Evolutionary conservation across 192 early-diverging fungal species (phyloP).

Genomic region (Entomortierella lignicola): DNA sequence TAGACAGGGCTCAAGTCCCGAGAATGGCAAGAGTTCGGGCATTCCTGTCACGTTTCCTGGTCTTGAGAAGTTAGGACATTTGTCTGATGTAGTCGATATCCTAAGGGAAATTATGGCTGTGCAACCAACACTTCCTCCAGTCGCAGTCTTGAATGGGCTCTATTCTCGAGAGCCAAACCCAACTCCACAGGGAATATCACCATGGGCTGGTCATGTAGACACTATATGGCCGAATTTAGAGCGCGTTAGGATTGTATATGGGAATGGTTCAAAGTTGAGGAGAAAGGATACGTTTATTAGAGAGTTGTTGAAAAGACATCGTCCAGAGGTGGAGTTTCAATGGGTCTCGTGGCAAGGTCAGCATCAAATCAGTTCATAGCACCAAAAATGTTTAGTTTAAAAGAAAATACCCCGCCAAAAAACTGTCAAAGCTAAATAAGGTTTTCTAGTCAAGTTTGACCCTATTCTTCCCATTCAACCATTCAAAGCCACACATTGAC

Average conservation of each 20-base stretch:
- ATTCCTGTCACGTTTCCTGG: neutral
- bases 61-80: neutral
- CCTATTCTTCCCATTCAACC: too few relatives aligned
- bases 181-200: neutral
- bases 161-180: neutral
- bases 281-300: neutral
- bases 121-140: neutral
- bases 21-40: neutral
- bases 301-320: conserved; percentile 13
- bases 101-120: conserved; percentile 3
- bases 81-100: conserved; percentile 22
- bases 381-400: too few relatives aligned
- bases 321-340: conserved; percentile 28
- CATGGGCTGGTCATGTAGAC: neutral
- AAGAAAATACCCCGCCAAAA: too few relatives aligned
- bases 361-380: neutral
- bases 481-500: too few relatives aligned
- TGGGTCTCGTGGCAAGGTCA: conserved; percentile 2
- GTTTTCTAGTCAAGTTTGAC: too few relatives aligned
- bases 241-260: conserved; percentile 21
- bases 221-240: conserved; percentile 28
- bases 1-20: too few relatives aligned
- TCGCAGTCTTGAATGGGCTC: neutral
- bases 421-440: too few relatives aligned
- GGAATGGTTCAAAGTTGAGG: neutral